Base-by-base conservation (phyloP, 331 rosid species). In the Rhamnella rubrinervis region DNA sequence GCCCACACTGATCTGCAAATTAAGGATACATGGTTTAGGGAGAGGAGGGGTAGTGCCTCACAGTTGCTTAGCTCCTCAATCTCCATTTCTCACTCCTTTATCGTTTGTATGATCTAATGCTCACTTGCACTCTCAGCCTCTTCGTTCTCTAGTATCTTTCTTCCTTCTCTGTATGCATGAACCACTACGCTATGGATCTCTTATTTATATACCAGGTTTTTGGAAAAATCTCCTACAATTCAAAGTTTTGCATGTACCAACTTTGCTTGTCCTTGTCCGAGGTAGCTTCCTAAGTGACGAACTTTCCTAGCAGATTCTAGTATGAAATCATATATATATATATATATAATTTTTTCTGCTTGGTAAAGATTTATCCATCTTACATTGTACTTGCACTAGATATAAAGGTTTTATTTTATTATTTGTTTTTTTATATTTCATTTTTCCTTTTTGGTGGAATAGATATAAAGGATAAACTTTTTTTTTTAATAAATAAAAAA, bases 1-100 rank as follows among this genome's bases (percentile, higher is more conserved):
- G 74, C 72, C 66, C 75, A 68, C 67, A 91, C 84, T 26, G 87
- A 86, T 71, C 77, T 88, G 61, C 97, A 91, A 1, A 91, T 74
- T 61, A 81, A 75, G 0, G 96, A 91, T 10, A 91, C 89, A 15
- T 88, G 97, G 40, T 91, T 91, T 19, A 91, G 71, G 41, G 96
- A 83, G 18, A 90, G 75, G 26, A 88, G 71, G 64, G 91, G 84
- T 59, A 91, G 69, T 6, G 91, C 69, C 74, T 77, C 89, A 25
- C 55, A 76, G 85, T 39, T 82, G 49, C 83, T 85, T 63, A 75
- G 78, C 86, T 90, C 95, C 75, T 78, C 90, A 23, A 90, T 90
- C 87, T 84, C 95, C 91, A 88, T 85, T 26, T 76, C 50, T 66
- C 66, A 50, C 81, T 52, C 69, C 64, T 60, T 60, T n/a, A 13